Conservation (phyloP, 164 flowering plant genomes). For the Vitis rupestris region DNA sequence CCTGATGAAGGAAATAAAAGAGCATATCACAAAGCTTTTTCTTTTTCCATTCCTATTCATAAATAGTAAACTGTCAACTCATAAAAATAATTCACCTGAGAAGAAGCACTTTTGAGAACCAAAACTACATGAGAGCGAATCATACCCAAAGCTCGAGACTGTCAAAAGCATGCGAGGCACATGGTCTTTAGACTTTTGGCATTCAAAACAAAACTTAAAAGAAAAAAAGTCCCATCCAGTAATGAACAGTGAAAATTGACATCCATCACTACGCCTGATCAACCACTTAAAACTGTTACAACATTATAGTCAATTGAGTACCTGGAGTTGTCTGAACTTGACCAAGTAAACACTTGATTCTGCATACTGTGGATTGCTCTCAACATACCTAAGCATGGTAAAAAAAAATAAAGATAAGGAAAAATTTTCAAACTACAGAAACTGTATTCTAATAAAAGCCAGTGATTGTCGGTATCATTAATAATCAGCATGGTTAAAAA, state of each 20-base stretch:
- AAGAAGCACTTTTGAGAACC: constrained; percentile 82
- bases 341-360: constrained; percentile 93
- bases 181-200: not conserved
- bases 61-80: not conserved
- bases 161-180: constrained; percentile 18
- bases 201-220: constrained; percentile 3
- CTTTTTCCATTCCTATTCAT: not conserved
- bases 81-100: constrained; percentile 56
- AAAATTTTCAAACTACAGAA: not conserved
- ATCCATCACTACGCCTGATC: not conserved
- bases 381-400: constrained; percentile 67
- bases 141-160: constrained; percentile 94
- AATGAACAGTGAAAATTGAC: not conserved
- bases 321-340: constrained; percentile 95
- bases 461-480: not conserved
- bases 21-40: not conserved
- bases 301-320: constrained; percentile 17
- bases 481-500: not conserved
- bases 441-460: not conserved
- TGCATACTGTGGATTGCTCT: constrained; percentile 92
- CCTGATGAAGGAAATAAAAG: constrained; percentile 44
- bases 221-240: not conserved
- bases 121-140: constrained; percentile 84
- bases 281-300: not conserved
- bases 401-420: not conserved